phyloP scores from a whole-genome alignment of 108 stramenopile genomes.

The Skeletonema marinoi region DNA sequence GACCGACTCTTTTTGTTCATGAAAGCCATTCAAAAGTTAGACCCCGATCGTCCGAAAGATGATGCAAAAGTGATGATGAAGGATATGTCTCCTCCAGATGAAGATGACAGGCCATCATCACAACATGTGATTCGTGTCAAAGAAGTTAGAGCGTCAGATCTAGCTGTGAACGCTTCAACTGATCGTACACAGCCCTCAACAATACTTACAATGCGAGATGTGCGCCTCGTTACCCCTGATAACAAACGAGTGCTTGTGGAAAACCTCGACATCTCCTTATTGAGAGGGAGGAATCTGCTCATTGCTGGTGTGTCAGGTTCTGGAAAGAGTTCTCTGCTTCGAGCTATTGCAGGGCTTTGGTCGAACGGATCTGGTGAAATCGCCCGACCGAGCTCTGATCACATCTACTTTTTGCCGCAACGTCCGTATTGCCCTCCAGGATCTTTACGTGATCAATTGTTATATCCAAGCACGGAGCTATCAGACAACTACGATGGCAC shows the following conservation, averaged over 20 bases:
- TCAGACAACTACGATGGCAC: slow-evolving; percentile 13
- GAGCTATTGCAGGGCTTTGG: slow-evolving; percentile 89
- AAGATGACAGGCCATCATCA: neutral
- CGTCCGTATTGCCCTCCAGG: slow-evolving; percentile 84
- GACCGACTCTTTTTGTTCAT: slow-evolving; percentile 65
- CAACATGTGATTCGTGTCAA: neutral
- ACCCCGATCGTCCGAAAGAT: slow-evolving; percentile 20
- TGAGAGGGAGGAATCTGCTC: slow-evolving; percentile 59
- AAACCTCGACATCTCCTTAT: slow-evolving; percentile 52
- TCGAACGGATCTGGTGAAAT: slow-evolving; percentile 72
- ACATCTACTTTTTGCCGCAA: slow-evolving; percentile 88
- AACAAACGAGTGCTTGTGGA: slow-evolving; percentile 52
- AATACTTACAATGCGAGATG: slow-evolving; percentile 42
- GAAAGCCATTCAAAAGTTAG: slow-evolving; percentile 45
- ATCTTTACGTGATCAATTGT: slow-evolving; percentile 72
- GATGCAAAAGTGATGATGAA: slow-evolving; percentile 18
- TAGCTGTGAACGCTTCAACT: slow-evolving; percentile 3
- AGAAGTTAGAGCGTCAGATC: slow-evolving; percentile 12
- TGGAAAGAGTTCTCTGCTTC: slow-evolving; percentile 65
- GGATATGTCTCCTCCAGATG: neutral
- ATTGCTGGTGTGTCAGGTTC: slow-evolving; percentile 72
- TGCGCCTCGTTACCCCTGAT: slow-evolving; percentile 62
- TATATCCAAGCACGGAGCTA: slow-evolving; percentile 61
- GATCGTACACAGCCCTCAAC: neutral
- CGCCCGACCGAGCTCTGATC: slow-evolving; percentile 49